Base-by-base conservation (phyloP, 2,329 filamentous ascomycete genomes). In the Herpotrichia juniperi region DNA sequence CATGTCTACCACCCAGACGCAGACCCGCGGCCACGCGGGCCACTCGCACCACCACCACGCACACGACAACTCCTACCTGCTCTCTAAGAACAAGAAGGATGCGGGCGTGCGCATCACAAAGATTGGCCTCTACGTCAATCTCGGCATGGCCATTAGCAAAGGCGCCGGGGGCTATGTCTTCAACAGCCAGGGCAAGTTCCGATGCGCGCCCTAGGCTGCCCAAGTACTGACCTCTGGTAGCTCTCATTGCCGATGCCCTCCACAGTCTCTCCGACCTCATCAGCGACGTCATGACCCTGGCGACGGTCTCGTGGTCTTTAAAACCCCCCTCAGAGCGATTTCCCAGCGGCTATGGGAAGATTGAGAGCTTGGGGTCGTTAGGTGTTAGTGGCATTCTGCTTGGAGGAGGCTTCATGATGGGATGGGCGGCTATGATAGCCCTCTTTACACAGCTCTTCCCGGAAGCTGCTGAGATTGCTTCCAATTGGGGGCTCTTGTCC, bases 181-280 rank as follows among this genome's bases (percentile, higher is more conserved):
- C 81, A 93, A 97, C 75, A 97, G 93, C 39, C 92, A 97, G 76
- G 78, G 73, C 71, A 60, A 57, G 64, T 55, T 37, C 25, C 9
- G 34, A 22, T 24, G 14, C 28, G 16, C n/a, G 22, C 30, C 30
- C 31, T 9, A 21, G 21, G 35, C 35, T 32, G 8, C n/a, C 14
- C 40, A 9, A 17, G 30, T 45, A 39, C 68, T 72, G 44, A 72
- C 56, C n/a, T 12, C 39, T 34, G 34, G 64, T 68, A 69, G 88
- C 91, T 52, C 89, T 96, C 81, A 81, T 93, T 53, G 93, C 94
- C 69, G 94, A 99, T 74, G 94, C 91, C 50, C 93, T 96, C 78
- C 94, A 99, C 78, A 93, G 92, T 66, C 83, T 97, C 61, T 96
- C 93, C 43, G 94, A 99, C 75, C 84, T 99, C 50, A 91, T 96